Conservation (phyloP, 2,329 filamentous ascomycete genomes). For the Clarireedia homoeocarpa region DNA sequence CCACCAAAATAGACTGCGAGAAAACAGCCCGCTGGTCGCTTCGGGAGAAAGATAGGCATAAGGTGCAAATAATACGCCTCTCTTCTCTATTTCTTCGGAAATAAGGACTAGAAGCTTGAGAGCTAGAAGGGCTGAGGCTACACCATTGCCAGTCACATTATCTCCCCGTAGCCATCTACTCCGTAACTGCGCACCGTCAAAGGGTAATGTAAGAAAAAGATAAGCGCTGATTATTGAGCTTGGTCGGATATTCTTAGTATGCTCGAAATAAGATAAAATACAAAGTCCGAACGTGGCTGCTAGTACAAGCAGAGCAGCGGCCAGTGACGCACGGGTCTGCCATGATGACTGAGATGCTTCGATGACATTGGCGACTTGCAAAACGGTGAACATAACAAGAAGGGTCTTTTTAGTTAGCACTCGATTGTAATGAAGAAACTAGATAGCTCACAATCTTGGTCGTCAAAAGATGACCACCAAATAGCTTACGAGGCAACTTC, state of each 20-base stretch:
- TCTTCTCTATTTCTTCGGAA: slow-evolving; percentile 19
- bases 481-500: slow-evolving; percentile 16
- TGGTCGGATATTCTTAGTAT: slow-evolving; percentile 17
- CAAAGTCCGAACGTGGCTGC: slow-evolving; percentile 12
- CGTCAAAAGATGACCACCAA: slow-evolving; percentile 12
- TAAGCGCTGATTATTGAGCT: slow-evolving; percentile 20
- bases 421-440: not conserved
- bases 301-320: slow-evolving; percentile 17
- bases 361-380: slow-evolving; percentile 15
- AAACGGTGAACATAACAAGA: slow-evolving; percentile 13
- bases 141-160: not conserved
- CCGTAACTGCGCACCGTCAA: slow-evolving; percentile 20
- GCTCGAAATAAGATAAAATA: slow-evolving; percentile 20
- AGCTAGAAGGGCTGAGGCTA: slow-evolving; percentile 4
- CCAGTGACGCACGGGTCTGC: slow-evolving; percentile 15
- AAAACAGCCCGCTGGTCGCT: slow-evolving; percentile 29
- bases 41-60: slow-evolving; percentile 19
- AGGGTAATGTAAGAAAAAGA: slow-evolving; percentile 18
- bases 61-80: slow-evolving; percentile 7
- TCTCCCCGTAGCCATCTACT: slow-evolving; percentile 10
- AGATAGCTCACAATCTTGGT: slow-evolving; percentile 15
- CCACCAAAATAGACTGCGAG: slow-evolving; percentile 31
- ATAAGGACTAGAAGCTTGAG: slow-evolving; percentile 15
- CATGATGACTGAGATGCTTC: slow-evolving; percentile 11
- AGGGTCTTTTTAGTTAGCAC: slow-evolving; percentile 10